These are phyloP conservation scores for Pythium graminicola DNA, from an alignment of 352 stramenopile species.

Conservation along the genomic window DNA sequence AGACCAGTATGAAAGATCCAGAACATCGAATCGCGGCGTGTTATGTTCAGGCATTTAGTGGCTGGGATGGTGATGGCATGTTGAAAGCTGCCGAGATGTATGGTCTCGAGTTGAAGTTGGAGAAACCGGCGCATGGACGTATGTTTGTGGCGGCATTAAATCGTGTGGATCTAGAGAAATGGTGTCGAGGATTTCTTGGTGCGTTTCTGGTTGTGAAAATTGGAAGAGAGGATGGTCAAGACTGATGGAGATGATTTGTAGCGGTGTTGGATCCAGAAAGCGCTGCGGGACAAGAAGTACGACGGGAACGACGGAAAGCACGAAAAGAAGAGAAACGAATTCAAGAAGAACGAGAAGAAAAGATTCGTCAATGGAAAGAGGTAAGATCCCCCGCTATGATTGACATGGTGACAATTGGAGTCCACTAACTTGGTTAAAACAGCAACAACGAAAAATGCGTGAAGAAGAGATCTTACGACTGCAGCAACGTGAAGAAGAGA, in stretches of 20 bases:
- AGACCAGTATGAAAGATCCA: conserved; percentile 28
- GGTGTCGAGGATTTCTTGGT: conserved; percentile 68
- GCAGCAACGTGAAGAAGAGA: conserved; percentile 27
- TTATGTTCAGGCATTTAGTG: conserved; percentile 62
- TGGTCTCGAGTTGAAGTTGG: conserved; percentile 71
- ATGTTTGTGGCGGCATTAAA: conserved; percentile 75
- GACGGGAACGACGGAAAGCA: conserved; percentile 30
- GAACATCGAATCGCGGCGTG: conserved; percentile 31
- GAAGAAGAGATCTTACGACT: conserved; percentile 29
- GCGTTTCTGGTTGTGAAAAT: neutral
- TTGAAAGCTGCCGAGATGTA: conserved; percentile 65
- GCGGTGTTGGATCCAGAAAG: conserved; percentile 58
- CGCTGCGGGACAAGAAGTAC: conserved; percentile 30
- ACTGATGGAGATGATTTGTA: conserved; percentile 6
- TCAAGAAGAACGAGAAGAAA: conserved; percentile 30
- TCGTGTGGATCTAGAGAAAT: conserved; percentile 75
- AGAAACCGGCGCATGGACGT: conserved; percentile 38
- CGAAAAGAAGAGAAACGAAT: conserved; percentile 30
- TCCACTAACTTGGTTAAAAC: neutral
- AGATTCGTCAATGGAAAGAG: conserved; percentile 36
- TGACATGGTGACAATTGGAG: neutral
- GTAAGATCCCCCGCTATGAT: too few relatives aligned
- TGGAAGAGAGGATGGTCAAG: neutral
- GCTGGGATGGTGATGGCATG: conserved; percentile 67
- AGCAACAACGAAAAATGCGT: conserved; percentile 29